Evolutionary conservation across 2,329 filamentous ascomycete species (phyloP).

Genomic region (Monosporascus sp.): DNA sequence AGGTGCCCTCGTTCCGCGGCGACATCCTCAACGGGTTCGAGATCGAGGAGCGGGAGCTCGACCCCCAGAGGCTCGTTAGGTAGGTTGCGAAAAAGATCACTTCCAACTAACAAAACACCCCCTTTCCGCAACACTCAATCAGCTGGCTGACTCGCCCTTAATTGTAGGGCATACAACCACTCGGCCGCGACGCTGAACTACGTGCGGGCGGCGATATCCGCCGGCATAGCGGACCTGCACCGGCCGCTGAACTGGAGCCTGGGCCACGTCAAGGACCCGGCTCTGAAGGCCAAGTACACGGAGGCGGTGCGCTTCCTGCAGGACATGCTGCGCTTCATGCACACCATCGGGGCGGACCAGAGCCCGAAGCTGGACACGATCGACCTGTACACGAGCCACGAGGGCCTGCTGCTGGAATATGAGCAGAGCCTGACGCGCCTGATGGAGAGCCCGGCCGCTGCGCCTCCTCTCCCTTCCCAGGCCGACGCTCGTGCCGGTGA

Average conservation of each 20-base stretch:
- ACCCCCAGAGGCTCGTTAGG: slow-evolving; percentile 76
- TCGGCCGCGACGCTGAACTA: slow-evolving; percentile 94
- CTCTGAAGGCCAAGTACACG: slow-evolving; percentile 80
- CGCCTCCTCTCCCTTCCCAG: neutral
- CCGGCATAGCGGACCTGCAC: slow-evolving; percentile 89
- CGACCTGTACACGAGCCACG: slow-evolving; percentile 92
- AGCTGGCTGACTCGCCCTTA: slow-evolving; percentile 5
- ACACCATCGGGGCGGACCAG: slow-evolving; percentile 84
- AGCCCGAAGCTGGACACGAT: slow-evolving; percentile 82
- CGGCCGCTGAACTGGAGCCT: slow-evolving; percentile 92
- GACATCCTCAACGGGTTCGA: slow-evolving; percentile 92
- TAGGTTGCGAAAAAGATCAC: slow-evolving; percentile 25
- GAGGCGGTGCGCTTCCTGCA: slow-evolving; percentile 80
- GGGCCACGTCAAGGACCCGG: slow-evolving; percentile 80
- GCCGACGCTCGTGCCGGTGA: slow-evolving; percentile 6
- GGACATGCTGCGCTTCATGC: slow-evolving; percentile 90
- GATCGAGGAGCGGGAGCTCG: slow-evolving; percentile 67
- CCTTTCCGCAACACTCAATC: neutral
- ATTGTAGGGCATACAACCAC: slow-evolving; percentile 77
- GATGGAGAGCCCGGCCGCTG: slow-evolving; percentile 56
- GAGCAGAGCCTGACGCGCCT: slow-evolving; percentile 80
- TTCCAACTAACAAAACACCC: neutral
- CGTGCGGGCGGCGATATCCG: slow-evolving; percentile 74
- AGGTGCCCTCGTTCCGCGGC: slow-evolving; percentile 85
- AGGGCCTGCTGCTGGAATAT: slow-evolving; percentile 90